These are phyloP conservation scores for Hypoxylon sp. DNA, from an alignment of 2,329 filamentous ascomycete genomes.

Conservation along the genomic window DNA sequence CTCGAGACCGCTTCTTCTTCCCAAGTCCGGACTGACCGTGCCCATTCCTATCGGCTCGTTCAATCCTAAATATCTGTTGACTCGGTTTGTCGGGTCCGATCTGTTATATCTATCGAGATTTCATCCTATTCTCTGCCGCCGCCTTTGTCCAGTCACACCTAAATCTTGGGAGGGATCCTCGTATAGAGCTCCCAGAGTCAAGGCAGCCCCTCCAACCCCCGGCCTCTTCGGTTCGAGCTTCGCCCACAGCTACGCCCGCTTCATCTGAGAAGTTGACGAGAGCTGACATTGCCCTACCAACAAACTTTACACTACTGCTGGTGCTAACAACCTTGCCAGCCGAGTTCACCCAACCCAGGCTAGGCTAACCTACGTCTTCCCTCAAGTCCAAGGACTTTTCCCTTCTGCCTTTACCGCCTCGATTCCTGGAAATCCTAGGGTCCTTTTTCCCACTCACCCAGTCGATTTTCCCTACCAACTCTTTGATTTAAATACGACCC, in stretches of 20 bases:
- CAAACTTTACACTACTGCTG: conserved; percentile 13
- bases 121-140: conserved; percentile 13
- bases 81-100: conserved; percentile 28
- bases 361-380: conserved; percentile 39
- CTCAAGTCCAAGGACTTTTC: conserved; percentile 21
- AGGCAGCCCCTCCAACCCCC: conserved; percentile 30
- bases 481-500: conserved; percentile 24
- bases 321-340: conserved; percentile 28
- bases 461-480: conserved; percentile 17
- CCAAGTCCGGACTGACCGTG: conserved; percentile 30
- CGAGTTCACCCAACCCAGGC: conserved; percentile 40
- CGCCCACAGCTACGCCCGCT: conserved; percentile 43
- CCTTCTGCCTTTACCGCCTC: conserved; percentile 42
- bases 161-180: conserved; percentile 30
- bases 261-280: conserved; percentile 38
- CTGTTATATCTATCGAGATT: conserved; percentile 25
- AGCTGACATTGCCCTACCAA: conserved; percentile 40
- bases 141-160: conserved; percentile 16
- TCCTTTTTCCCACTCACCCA: conserved; percentile 26
- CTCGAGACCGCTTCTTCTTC: conserved; percentile 30
- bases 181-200: conserved; percentile 37
- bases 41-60: conserved; percentile 25
- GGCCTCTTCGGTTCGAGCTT: conserved; percentile 41
- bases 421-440: conserved; percentile 30
- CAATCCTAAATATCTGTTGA: conserved; percentile 11